Evolutionary conservation across 192 early-diverging fungal genomes (phyloP), one percentile per base, ranked within the genome.

Genomic region (Gorgonomyces haynaldii): DNA sequence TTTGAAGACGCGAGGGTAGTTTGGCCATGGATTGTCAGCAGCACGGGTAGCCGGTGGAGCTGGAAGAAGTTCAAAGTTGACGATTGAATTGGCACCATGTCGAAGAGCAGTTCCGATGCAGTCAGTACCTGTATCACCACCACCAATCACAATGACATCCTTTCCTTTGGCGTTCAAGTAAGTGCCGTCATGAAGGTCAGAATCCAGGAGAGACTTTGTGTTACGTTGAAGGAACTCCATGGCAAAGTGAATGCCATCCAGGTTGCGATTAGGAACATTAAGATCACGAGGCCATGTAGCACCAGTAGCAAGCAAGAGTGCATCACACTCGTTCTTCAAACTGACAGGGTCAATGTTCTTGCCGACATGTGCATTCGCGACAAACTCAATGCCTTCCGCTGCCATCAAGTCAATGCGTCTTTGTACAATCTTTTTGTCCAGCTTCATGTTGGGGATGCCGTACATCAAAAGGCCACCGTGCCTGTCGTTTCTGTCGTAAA

Each of bases 401-500:
- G 79, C 85, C 68, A 98, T 74, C 62, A 95, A 75, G 52, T 96
- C 89, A 45, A 96, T 74, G 40, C 95, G 86, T 35, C 95, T 78
- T 62, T 91, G 87, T 24, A 96, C 91, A 54, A 94, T 63, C 35
- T 76, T 72, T 77, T 98, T 98, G 72, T 98, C 95, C 26, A 98
- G 82, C 76, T 98, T 98, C 95, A 98, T 98, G 75, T 98, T 98
- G 37, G 95, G 95, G 45, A 98, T 98, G 53, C 95, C 95, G 66
- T 98, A 98, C 75, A 91, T 89, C 50, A 98, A 76, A 40, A 98
- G 65, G 37, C 95, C 95, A 57, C 95, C 95, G 48, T 87, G 76
- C 31, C 89, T 83, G 51, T 98, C 95, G 52, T 96, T 90, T 52
- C 95, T 84, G 62, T 98, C 95, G 54, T 89, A 98, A 40, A 98